A percentile compares a stretch with the other conserved stretches of the same genome.
Conservation (phyloP, 2,329 filamentous ascomycete species). For the Penicillium sp. region DNA sequence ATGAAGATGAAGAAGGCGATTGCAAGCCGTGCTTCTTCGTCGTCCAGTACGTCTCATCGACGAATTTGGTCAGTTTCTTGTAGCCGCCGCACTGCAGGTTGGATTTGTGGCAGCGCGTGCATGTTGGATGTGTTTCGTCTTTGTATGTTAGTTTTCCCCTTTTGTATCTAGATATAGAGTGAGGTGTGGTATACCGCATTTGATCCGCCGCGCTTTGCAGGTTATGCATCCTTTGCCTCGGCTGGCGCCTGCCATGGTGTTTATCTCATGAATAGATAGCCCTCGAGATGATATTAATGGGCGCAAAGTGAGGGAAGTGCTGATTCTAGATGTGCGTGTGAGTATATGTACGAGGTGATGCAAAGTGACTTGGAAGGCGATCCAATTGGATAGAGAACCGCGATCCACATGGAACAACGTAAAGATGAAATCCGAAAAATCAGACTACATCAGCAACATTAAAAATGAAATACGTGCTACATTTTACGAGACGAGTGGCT, state of each 20-base stretch:
- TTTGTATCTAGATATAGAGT: neutral
- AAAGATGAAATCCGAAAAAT: no score
- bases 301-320: no score
- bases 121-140: constrained; percentile 1
- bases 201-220: neutral
- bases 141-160: neutral
- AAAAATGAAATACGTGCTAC: no score
- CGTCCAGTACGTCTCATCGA: constrained; percentile 4
- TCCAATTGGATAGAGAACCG: no score
- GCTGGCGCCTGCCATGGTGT: neutral
- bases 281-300: no score
- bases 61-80: neutral
- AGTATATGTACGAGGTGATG: no score
- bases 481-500: no score
- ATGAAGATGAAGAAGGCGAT: neutral
- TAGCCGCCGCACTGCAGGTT: neutral
- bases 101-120: neutral
- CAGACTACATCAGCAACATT: no score
- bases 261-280: neutral
- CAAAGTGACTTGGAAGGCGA: no score
- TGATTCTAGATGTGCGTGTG: no score
- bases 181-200: neutral
- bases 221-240: neutral
- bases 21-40: neutral
- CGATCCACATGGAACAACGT: no score